Conservation (phyloP, 805 yeast species). For the Candida palmyrensis region DNA sequence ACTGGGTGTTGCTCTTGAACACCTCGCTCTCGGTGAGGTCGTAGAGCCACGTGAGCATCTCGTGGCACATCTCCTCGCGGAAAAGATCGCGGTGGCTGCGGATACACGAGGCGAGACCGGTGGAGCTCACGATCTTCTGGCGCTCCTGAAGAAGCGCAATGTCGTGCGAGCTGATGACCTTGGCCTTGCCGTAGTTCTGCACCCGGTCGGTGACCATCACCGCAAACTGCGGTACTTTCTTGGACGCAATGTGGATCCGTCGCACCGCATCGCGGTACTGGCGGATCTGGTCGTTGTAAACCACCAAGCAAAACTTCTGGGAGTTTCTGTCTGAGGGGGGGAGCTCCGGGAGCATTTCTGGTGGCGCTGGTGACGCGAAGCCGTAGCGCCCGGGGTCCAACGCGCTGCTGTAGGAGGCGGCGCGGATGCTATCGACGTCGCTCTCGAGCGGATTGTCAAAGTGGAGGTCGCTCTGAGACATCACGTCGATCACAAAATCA, state of each 20-base stretch:
- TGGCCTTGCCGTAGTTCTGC: constrained; percentile 62
- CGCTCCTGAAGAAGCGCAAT: constrained; percentile 45
- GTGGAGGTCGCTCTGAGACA: constrained; percentile 44
- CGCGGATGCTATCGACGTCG: constrained; percentile 22
- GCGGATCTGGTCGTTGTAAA: constrained; percentile 77
- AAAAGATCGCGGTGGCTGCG: constrained; percentile 64
- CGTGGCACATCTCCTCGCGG: constrained; percentile 77
- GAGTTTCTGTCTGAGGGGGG: constrained; percentile 39
- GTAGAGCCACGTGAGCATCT: constrained; percentile 60
- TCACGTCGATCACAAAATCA: constrained; percentile 60
- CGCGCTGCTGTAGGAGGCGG: constrained; percentile 9
- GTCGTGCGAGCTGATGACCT: constrained; percentile 55
- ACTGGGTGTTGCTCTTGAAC: constrained; percentile 41
- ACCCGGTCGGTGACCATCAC: constrained; percentile 65
- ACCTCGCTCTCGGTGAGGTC: constrained; percentile 53
- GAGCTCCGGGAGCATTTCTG: constrained; percentile 10
- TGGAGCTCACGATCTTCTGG: constrained; percentile 51
- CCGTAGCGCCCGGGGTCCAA: constrained; percentile 42
- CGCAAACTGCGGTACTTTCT: constrained; percentile 60
- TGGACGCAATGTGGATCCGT: constrained; percentile 58
- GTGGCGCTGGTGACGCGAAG: constrained; percentile 29
- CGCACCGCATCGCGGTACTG: constrained; percentile 72
- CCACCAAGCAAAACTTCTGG: constrained; percentile 47
- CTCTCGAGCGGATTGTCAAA: constrained; percentile 24
- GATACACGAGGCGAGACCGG: constrained; percentile 65